These are phyloP conservation scores for Trematosphaeria pertusa DNA, from an alignment of 2,329 filamentous ascomycete species.

Conservation along the genomic window DNA sequence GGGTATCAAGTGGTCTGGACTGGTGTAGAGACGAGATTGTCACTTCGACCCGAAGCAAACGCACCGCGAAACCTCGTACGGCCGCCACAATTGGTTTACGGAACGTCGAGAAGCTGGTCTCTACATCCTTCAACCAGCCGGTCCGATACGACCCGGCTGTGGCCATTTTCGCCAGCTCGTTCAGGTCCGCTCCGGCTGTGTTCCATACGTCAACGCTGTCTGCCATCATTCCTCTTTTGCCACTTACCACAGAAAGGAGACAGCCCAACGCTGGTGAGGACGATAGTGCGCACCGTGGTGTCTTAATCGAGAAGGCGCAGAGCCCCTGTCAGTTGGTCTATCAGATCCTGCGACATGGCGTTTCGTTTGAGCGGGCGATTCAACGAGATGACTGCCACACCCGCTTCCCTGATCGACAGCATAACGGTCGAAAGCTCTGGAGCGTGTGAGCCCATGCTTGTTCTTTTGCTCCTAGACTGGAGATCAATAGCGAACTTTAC, in stretches of 20 bases:
- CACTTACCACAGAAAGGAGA: constrained; percentile 72
- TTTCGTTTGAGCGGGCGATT: constrained; percentile 65
- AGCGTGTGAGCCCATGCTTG: constrained; percentile 8
- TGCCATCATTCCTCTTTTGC: too few relatives aligned
- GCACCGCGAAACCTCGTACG: constrained; percentile 82
- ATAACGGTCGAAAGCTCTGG: constrained; percentile 9
- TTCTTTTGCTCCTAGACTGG: not conserved
- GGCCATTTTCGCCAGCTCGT: constrained; percentile 89
- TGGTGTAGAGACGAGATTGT: too few relatives aligned
- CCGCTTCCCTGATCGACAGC: constrained; percentile 28
- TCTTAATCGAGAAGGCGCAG: constrained; percentile 21
- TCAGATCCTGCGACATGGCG: constrained; percentile 61
- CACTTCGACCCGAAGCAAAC: too few relatives aligned
- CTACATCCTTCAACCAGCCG: constrained; percentile 93
- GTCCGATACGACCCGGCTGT: constrained; percentile 83
- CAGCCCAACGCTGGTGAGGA: constrained; percentile 83
- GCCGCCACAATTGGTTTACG: constrained; percentile 92
- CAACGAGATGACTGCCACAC: constrained; percentile 57
- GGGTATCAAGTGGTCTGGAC: too few relatives aligned
- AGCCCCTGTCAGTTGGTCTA: constrained; percentile 41
- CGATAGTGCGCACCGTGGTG: constrained; percentile 18
- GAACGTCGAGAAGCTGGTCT: constrained; percentile 75
- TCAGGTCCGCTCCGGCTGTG: constrained; percentile 88
- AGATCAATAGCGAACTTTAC: constrained; percentile 1
- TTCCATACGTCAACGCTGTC: constrained; percentile 13